Percentiles rank a stretch among this genome's conserved stretches.
phyloP scores from a whole-genome alignment of 495 filamentous ascomycete genomes.

The Penicillium paxilli region DNA sequence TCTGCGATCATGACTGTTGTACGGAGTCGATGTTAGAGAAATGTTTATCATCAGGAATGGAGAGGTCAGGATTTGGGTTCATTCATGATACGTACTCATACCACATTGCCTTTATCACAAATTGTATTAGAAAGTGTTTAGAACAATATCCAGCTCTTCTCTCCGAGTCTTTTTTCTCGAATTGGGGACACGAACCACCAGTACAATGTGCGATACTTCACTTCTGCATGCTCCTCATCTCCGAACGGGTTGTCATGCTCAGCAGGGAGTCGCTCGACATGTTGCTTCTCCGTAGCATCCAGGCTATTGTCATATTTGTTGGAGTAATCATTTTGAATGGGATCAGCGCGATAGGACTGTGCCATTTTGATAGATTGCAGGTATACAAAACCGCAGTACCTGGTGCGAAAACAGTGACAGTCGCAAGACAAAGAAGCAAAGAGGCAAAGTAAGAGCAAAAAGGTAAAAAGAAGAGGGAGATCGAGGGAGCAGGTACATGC shows the following conservation, averaged over 20 bases:
- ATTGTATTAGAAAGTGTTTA: neutral
- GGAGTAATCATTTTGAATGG: neutral
- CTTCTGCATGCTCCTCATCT: conserved; percentile 23
- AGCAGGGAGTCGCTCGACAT: neutral
- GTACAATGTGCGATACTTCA: conserved; percentile 32
- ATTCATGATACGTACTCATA: conserved; percentile 16
- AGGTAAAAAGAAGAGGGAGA: neutral
- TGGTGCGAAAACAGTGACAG: neutral
- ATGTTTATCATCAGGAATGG: no score
- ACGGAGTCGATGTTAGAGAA: neutral
- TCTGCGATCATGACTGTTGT: conserved; percentile 59
- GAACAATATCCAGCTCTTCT: no score
- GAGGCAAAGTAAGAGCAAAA: no score
- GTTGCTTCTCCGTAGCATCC: neutral
- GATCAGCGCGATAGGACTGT: neutral
- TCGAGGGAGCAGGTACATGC: neutral
- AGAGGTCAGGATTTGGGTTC: neutral
- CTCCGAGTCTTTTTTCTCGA: neutral
- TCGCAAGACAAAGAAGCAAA: neutral
- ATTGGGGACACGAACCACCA: conserved; percentile 30
- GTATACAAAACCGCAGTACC: neutral
- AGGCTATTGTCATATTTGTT: neutral
- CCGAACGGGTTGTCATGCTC: conserved; percentile 25
- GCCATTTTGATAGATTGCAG: neutral
- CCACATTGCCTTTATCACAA: conserved; percentile 21